phyloP scores from a whole-genome alignment of 108 stramenopile species.

The Pseudonitzschia pungens region DNA sequence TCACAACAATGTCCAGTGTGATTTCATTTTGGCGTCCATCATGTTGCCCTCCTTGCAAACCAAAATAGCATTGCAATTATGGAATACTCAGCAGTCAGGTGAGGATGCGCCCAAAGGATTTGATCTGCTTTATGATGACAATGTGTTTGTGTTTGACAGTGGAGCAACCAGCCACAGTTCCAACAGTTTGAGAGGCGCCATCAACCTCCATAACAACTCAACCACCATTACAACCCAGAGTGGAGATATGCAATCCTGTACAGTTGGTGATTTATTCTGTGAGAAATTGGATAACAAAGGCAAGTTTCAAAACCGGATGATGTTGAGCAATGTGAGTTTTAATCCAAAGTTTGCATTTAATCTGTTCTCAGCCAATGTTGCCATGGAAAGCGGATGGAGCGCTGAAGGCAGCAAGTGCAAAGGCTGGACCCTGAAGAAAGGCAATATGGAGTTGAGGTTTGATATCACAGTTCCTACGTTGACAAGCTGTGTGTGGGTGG shows the following conservation, averaged over 20 bases:
- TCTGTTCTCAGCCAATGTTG: not conserved
- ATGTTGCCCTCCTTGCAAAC: not conserved
- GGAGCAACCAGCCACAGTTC: not conserved
- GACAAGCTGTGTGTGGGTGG: not conserved
- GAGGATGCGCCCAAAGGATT: not conserved
- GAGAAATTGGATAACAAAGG: not conserved
- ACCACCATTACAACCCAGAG: not conserved
- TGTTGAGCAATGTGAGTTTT: not conserved
- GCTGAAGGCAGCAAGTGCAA: not conserved
- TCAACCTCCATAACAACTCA: not conserved
- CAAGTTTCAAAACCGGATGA: not conserved
- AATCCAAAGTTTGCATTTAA: not conserved
- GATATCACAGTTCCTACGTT: not conserved
- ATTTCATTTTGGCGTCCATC: too few species aligned
- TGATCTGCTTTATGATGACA: not conserved
- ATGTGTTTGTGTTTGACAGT: not conserved
- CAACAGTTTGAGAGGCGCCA: not conserved
- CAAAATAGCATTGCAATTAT: not conserved
- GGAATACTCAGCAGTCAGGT: not conserved
- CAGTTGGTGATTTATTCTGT: not conserved
- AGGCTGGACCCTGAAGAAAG: not conserved
- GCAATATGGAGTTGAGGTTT: not conserved
- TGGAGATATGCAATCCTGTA: not conserved
- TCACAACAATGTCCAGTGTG: too few species aligned
- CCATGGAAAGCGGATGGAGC: not conserved